phyloP scores from a whole-genome alignment of 75 land plant species.

The Larix kaempferi region DNA sequence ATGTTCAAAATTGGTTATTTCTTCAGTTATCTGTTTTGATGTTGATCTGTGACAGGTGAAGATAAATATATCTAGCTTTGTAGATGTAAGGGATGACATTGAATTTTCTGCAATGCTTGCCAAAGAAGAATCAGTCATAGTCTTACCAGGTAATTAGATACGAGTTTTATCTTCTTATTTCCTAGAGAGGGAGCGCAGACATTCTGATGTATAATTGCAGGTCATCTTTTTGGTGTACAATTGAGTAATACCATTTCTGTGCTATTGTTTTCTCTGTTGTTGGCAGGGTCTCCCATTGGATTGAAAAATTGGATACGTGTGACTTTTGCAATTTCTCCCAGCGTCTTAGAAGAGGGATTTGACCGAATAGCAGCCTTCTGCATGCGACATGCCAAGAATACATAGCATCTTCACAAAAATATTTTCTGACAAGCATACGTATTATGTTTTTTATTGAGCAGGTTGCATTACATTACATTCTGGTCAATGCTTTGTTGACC shows the following conservation, averaged over 20 bases:
- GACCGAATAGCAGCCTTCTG: conserved; percentile 59
- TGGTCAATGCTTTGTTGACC: neutral
- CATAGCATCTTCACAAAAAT: neutral
- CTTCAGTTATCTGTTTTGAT: neutral
- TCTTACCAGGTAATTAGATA: conserved; percentile 35
- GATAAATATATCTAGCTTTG: conserved; percentile 27
- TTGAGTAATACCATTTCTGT: neutral
- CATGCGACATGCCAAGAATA: conserved; percentile 31
- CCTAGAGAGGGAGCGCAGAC: neutral
- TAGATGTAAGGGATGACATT: conserved; percentile 23
- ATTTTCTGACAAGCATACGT: too few relatives aligned
- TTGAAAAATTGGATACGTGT: conserved; percentile 69
- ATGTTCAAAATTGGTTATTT: neutral
- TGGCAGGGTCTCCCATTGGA: conserved; percentile 55
- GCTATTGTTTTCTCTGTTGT: neutral
- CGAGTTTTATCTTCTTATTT: neutral
- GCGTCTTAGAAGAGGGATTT: conserved; percentile 49
- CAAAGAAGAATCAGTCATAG: conserved; percentile 36
- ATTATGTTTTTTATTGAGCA: neutral
- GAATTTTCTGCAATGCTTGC: conserved; percentile 35
- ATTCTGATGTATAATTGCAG: neutral
- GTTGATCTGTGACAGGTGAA: conserved; percentile 42
- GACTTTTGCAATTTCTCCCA: conserved; percentile 57
- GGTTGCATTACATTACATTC: neutral
- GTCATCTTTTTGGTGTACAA: neutral